phyloP scores from a whole-genome alignment of 257 asterid species.

The Henckelia pumila region DNA sequence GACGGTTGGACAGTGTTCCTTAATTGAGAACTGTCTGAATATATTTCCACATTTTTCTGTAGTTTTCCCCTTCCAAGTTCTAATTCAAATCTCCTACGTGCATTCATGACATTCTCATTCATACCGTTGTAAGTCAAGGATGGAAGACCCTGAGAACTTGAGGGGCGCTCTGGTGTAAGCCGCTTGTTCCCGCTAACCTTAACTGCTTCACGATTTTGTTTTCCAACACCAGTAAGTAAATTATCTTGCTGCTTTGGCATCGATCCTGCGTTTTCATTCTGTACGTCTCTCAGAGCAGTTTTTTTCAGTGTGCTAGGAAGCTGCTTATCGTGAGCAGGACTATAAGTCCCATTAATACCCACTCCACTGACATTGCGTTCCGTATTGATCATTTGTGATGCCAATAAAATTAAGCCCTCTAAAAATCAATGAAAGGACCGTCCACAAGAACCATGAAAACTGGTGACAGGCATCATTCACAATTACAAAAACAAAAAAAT shows the following conservation, averaged over 20 bases:
- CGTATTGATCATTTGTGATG: constrained; percentile 55
- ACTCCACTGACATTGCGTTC: constrained; percentile 39
- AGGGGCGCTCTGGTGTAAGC: constrained; percentile 76
- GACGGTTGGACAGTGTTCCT: constrained; percentile 38
- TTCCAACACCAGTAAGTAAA: constrained; percentile 43
- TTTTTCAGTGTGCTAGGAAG: constrained; percentile 45
- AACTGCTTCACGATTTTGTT: constrained; percentile 45
- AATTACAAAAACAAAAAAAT: background rate
- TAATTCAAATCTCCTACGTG: constrained; percentile 79
- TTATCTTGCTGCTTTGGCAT: constrained; percentile 46
- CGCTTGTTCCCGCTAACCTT: constrained; percentile 77
- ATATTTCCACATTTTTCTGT: constrained; percentile 51
- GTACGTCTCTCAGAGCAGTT: constrained; percentile 85
- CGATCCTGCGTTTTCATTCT: constrained; percentile 57
- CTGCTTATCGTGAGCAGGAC: constrained; percentile 54
- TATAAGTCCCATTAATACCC: constrained; percentile 33
- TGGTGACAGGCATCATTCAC: background rate
- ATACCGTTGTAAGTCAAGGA: constrained; percentile 45
- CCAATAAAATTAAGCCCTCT: constrained; percentile 20
- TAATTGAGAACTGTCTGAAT: constrained; percentile 40
- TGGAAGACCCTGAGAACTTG: constrained; percentile 48
- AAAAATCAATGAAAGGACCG: constrained; percentile 14
- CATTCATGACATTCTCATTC: constrained; percentile 78
- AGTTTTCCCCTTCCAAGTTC: constrained; percentile 80
- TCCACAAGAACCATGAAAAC: constrained; percentile 28